These are phyloP conservation scores for Ustilago sp. DNA, from an alignment of 1,284 basidiomycete species.

Conservation along the genomic window DNA sequence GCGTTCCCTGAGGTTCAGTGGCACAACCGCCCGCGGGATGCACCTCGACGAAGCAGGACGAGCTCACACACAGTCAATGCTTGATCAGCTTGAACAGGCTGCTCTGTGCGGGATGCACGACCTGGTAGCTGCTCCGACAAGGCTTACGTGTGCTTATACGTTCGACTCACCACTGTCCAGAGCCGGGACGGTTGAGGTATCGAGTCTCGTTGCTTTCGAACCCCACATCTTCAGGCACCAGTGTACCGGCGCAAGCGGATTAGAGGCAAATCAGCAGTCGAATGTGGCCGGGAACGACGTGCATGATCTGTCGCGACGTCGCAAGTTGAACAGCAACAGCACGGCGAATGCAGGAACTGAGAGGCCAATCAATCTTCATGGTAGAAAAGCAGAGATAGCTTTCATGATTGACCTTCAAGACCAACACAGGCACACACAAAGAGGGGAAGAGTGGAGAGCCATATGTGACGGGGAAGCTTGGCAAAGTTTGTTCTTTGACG, in stretches of 20 bases:
- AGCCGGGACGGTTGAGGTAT: constrained; percentile 2
- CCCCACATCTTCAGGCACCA: not conserved
- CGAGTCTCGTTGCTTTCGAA: not conserved
- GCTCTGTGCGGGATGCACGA: constrained; percentile 29
- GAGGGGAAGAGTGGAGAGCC: not conserved
- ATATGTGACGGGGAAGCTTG: not conserved
- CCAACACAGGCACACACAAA: not conserved
- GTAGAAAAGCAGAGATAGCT: not conserved
- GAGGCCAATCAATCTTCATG: not conserved
- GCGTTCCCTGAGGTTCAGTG: not conserved
- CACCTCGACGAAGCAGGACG: not conserved
- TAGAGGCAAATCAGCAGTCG: not conserved
- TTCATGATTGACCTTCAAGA: not conserved
- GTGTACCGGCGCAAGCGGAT: constrained; percentile 6
- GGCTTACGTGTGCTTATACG: not conserved
- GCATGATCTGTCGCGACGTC: not conserved
- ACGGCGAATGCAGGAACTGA: constrained; percentile 2
- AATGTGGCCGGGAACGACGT: not conserved
- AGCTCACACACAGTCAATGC: not conserved
- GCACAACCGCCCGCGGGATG: constrained; percentile 8
- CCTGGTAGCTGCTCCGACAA: constrained; percentile 5
- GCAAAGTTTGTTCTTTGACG: not conserved
- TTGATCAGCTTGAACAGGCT: not conserved
- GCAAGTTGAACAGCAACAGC: not conserved
- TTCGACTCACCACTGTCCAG: not conserved